Base-by-base conservation (phyloP, 2,329 filamentous ascomycete species). In the Trichoderma brevicompactum region DNA sequence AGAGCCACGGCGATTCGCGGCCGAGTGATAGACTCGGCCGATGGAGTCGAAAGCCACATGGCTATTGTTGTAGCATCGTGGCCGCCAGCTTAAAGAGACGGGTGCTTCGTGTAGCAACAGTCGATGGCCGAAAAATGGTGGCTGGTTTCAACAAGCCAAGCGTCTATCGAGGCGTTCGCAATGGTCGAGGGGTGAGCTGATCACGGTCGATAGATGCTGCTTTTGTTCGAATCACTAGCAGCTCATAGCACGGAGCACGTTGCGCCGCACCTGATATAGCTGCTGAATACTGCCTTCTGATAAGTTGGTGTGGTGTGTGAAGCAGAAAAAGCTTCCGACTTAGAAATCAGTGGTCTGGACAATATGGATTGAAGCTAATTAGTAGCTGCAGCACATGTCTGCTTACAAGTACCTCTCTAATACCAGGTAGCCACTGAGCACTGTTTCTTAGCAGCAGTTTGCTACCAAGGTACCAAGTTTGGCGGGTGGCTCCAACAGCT, bases 1-100 rank as follows among this genome's bases (percentile, higher is more conserved):
- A 86, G 69, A 58, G 85, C 81, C 32, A 90, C 79, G 65, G 85
- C 81, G 65, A 87, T 72, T 66, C 84, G 81, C 54, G 82, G 81
- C 70, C 85, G 80, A 63, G 82, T 82, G 65, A 88, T 77, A 70
- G 80, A 83, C 74, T 85, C 85, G 76, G 81, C 79, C 74, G 82
- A 80, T 67, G 79, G 73, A 70, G 80, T 81, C 74, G 80, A 78
- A 71, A 75, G 75, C 76, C 81, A 82, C 82, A 84, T 84, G 71
- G 67, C 70, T 75, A 76, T 66, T 66, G 73, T 67, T 72, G 70
- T 62, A 71, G 71, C 75, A 79, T 78, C 69, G 69, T 77, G 72
- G 38, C 70, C 58, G 66, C 53, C 17, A 67, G 63, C 44, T 65
- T n/a, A 36, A 3, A 32, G 17, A 34, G 28, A 41, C 12, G 41